Evolutionary conservation across 805 yeast species (phyloP), one percentile per base, ranked within the genome.

Genomic region (Nakazawaea populi): DNA sequence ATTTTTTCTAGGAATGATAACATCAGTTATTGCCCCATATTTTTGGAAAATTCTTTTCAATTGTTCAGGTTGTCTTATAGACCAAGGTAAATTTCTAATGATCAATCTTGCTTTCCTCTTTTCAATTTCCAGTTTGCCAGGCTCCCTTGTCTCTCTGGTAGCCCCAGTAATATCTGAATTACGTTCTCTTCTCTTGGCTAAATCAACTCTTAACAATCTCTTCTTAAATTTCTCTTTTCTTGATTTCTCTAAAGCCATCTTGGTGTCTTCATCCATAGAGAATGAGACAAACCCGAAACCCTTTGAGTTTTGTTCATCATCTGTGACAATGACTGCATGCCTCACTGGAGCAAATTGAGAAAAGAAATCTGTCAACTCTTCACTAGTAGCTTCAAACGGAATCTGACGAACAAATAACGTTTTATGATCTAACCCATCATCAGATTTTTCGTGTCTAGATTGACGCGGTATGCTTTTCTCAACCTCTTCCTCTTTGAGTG

Each of bases 221-320:
- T 79, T 82, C 52, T 86, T 75, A 58, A 94, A 80, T 61, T 84
- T 87, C 44, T 72, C 60, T 61, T 76, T 84, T 64, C 83, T 82
- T 12, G 92, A 73, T 56, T 81, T 78, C 24, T 75, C 79, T 55
- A 91, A 71, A 0, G 97, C 97, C 44, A 77, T 71, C 40, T 77
- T 64, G 0, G 97, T 87, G 63, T 94, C 99, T 45, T 89, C 96
- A 55, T 88, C 90, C 46, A 78, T 68, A 1, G 87, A 80, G 66
- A 94, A 94, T 37, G 96, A 85, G 12, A 90, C 99, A 67, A 94
- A 94, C 3, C 99, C 99, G 68, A 91, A 94, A 1, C 99, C 98
- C 65, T 91, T 79, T 3, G 97, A 89, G 43, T 85, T 76, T 49
- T 87, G 80, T 36, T 85, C 81, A 9, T 73, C 73, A 62, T 91